Conservation (phyloP, 306 rosid genomes). For the Ziziphus jujuba region DNA sequence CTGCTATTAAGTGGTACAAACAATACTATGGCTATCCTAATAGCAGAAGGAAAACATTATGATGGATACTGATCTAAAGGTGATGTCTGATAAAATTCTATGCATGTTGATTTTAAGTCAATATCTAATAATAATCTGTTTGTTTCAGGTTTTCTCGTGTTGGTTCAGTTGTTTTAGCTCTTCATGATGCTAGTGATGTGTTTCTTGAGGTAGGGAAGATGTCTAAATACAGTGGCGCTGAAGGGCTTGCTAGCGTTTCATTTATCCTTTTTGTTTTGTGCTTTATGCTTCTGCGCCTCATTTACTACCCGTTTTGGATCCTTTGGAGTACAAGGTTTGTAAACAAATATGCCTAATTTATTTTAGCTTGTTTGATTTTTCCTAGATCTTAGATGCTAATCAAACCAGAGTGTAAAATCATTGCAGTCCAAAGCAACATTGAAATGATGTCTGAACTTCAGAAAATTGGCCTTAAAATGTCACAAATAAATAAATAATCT, state of each 20-base stretch:
- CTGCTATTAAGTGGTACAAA: neutral
- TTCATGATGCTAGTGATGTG: constrained; percentile 93
- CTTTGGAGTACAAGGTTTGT: neutral
- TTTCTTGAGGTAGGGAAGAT: constrained; percentile 93
- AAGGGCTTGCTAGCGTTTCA: constrained; percentile 71
- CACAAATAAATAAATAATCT: neutral
- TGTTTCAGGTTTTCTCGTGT: constrained; percentile 81
- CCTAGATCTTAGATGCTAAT: neutral
- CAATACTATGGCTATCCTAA: too few species aligned
- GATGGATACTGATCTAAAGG: neutral
- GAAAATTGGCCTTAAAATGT: neutral
- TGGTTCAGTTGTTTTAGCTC: constrained; percentile 89
- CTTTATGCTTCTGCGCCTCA: constrained; percentile 77
- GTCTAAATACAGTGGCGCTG: constrained; percentile 89
- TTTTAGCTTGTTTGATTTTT: neutral
- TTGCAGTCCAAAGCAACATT: constrained; percentile 12
- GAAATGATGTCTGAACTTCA: neutral
- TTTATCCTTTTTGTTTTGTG: constrained; percentile 75
- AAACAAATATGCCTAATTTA: too few species aligned
- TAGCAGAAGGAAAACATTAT: neutral
- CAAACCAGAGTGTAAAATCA: constrained; percentile 3
- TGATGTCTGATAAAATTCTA: neutral
- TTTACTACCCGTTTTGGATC: constrained; percentile 56
- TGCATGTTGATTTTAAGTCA: too few species aligned
- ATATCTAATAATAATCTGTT: constrained; percentile 20